Base-by-base conservation (phyloP, 441 rosid genomes). In the Aquilaria agallochum region DNA sequence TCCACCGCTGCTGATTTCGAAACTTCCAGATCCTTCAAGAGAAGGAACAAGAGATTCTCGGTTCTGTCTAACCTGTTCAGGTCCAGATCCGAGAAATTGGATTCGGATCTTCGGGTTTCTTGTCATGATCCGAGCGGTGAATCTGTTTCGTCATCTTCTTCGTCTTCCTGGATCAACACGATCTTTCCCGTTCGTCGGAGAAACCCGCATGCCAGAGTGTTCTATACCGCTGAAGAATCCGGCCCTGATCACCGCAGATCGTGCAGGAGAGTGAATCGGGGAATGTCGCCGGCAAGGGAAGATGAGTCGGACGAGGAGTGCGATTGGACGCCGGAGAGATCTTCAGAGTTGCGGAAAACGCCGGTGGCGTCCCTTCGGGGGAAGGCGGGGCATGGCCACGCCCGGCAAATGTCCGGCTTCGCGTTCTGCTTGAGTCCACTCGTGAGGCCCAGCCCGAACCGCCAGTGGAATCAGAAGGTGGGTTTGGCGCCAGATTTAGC, bases 391-490 rank as follows among this genome's bases (percentile, higher is more conserved):
- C 67, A 63, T 31, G 64, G 70, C 6, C 67, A 62, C 2, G 60
- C 68, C 46, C 77, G 72, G 72, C 82, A 59, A 63, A 49, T 76
- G 50, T 68, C 95, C 0, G 90, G 93, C 11, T 72, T 84, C 53
- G 76, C 81, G 13, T 84, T 84, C 72, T 92, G 99, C 63, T 62
- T 88, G 79, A 89, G 95, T 50, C 99, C 99, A 55, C 76, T 95
- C 49, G 95, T 92, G 68, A 79, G 99, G 68, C 78, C 96, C 31
- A 92, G 91, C 40, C 99, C 99, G 9, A 74, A 71, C 50, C 75
- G 82, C 64, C 87, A 80, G 3, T 81, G 92, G 82, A 79, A 67
- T 70, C 86, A 82, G 68, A 84, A 81, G 68, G 76, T 68, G 0
- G 78, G 82, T 0, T 58, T 81, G 53, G 76, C 79, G 66, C 68